Conservation (phyloP, 164 flowering plant species). For the Amborella trichopoda region DNA sequence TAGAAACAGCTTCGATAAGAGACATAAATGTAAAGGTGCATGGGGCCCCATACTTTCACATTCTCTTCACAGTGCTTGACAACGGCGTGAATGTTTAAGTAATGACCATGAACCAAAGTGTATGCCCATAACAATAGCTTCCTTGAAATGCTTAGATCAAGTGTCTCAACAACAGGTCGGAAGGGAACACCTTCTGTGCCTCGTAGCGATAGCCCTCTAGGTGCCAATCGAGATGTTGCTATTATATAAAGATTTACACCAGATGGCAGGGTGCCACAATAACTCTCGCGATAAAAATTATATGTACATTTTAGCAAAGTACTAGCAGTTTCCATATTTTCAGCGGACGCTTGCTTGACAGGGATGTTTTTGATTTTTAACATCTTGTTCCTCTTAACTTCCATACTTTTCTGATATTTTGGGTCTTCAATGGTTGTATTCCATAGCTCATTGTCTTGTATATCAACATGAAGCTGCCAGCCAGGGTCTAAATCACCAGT, state of each 20-base stretch:
- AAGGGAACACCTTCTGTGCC: constrained; percentile 29
- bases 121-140: constrained; percentile 95
- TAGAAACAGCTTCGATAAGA: no score
- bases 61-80: constrained; percentile 92
- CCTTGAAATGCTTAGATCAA: constrained; percentile 73
- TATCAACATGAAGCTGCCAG: constrained; percentile 59
- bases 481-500: constrained; percentile 27
- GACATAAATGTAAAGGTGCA: no score
- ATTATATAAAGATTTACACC: constrained; percentile 55
- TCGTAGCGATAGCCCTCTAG: constrained; percentile 28
- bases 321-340: constrained; percentile 54
- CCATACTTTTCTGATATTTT: constrained; percentile 30
- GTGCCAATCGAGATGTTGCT: constrained; percentile 36
- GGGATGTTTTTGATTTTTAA: constrained; percentile 40
- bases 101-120: constrained; percentile 73
- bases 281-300: constrained; percentile 75
- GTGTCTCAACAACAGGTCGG: constrained; percentile 25
- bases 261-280: constrained; percentile 47
- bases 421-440: constrained; percentile 52
- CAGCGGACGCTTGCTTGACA: constrained; percentile 50
- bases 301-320: constrained; percentile 50
- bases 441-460: constrained; percentile 62
- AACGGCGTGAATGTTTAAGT: constrained; percentile 47
- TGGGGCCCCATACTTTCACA: constrained; percentile 76
- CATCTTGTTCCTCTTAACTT: constrained; percentile 48